Evolutionary conservation across 371 early-diverging fungal genomes (phyloP).

Genomic region (Syncephalastrum sp.): DNA sequence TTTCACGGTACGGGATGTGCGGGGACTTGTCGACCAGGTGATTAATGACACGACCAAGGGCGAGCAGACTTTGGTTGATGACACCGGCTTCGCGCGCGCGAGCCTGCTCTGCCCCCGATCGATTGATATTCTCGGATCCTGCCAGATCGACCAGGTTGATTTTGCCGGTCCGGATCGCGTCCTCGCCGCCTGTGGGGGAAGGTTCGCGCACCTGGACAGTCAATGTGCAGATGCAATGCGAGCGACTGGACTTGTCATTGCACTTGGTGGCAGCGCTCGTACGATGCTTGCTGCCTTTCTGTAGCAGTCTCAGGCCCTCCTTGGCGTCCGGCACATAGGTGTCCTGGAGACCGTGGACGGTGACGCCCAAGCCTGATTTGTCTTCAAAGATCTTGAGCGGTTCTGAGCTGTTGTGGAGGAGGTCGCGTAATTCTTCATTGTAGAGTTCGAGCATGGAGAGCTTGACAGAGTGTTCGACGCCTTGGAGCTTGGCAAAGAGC

Average conservation of each 20-base stretch:
- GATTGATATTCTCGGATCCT: conserved; percentile 93
- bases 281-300: conserved; percentile 74
- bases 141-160: conserved; percentile 98
- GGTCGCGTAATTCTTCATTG: conserved; percentile 96
- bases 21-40: conserved; percentile 76
- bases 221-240: conserved; percentile 92
- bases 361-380: conserved; percentile 63
- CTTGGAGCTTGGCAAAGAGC: conserved; percentile 73
- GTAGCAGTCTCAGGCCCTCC: conserved; percentile 77
- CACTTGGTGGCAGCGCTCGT: conserved; percentile 87
- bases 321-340: conserved; percentile 63
- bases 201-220: conserved; percentile 83
- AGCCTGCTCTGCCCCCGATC: conserved; percentile 86
- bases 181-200: conserved; percentile 71
- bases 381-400: conserved; percentile 68
- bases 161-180: conserved; percentile 84
- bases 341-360: conserved; percentile 86
- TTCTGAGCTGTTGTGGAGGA: conserved; percentile 59
- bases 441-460: conserved; percentile 96
- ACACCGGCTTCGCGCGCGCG: conserved; percentile 91
- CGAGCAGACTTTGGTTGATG: conserved; percentile 89
- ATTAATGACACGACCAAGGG: conserved; percentile 93
- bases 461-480: conserved; percentile 71
- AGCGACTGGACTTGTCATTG: conserved; percentile 88
- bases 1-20: conserved; percentile 94